Conservation (phyloP, 352 stramenopile species). For the Globisporangium spinosum region DNA sequence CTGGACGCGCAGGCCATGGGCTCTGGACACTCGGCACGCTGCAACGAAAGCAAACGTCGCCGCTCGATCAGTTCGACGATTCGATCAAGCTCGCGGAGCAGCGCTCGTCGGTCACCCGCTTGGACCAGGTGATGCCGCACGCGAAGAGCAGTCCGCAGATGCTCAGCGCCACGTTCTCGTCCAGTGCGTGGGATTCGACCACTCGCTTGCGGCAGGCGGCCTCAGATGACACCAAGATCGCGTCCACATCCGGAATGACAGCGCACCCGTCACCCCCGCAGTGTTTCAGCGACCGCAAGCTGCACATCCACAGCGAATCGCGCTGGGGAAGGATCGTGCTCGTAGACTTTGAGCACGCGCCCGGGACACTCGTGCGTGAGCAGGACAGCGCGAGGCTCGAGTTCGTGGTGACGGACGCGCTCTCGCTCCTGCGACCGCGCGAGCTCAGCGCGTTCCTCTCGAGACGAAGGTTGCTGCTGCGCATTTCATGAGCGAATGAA, state of each 20-base stretch:
- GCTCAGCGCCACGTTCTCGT: background rate
- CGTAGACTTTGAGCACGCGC: slow-evolving; percentile 15
- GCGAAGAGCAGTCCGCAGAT: background rate
- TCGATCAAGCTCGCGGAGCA: background rate
- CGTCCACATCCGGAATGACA: background rate
- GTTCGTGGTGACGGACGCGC: slow-evolving; percentile 10
- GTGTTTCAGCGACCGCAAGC: slow-evolving; percentile 3
- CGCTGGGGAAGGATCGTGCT: slow-evolving; percentile 21
- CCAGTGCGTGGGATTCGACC: background rate
- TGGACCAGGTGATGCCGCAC: background rate
- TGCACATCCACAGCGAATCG: slow-evolving; percentile 21
- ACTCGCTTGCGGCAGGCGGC: background rate
- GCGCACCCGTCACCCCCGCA: background rate
- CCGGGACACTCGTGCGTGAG: slow-evolving; percentile 5
- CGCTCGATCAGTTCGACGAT: background rate
- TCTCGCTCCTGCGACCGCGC: background rate
- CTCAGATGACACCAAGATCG: background rate
- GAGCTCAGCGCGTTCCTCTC: slow-evolving; percentile 2
- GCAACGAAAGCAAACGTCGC: background rate
- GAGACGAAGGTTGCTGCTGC: background rate
- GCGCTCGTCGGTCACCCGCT: background rate
- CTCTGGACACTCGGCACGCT: background rate
- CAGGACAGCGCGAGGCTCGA: background rate
- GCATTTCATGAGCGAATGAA: slow-evolving; percentile 1
- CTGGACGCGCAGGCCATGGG: background rate